Percentiles rank a stretch among this genome's conserved stretches.
Conservation (phyloP, 805 yeast species). For the Lachancea lanzarotensis region DNA sequence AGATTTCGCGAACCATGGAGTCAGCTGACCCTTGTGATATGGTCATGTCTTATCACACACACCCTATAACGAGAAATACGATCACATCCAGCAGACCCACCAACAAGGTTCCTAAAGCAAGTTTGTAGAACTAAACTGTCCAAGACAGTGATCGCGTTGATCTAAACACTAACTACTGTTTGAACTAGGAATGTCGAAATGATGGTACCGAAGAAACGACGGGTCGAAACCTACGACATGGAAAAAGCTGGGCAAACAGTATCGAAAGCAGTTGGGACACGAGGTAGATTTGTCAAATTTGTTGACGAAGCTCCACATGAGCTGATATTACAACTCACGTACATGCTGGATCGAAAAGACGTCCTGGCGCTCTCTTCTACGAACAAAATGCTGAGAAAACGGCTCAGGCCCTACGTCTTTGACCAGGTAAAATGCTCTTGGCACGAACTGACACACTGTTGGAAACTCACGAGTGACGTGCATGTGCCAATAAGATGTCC, state of each 20-base stretch:
- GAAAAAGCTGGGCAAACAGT: too few species aligned
- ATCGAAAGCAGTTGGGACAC: too few species aligned
- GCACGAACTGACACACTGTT: constrained; percentile 11
- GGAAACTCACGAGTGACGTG: constrained; percentile 6
- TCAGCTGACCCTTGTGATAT: too few species aligned
- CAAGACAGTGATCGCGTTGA: too few species aligned
- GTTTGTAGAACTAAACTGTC: too few species aligned
- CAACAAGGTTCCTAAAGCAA: too few species aligned
- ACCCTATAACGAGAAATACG: too few species aligned
- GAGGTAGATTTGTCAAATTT: background rate
- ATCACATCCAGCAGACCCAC: too few species aligned
- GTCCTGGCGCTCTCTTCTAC: constrained; percentile 11
- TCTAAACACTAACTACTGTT: too few species aligned
- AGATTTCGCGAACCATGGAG: too few species aligned
- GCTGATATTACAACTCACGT: constrained; percentile 9
- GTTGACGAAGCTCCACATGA: constrained; percentile 15
- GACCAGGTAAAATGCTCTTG: constrained; percentile 13
- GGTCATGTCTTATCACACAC: too few species aligned
- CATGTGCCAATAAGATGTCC: constrained; percentile 8
- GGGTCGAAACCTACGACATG: too few species aligned
- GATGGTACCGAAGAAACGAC: background rate
- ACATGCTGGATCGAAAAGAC: constrained; percentile 11
- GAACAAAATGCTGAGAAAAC: constrained; percentile 10
- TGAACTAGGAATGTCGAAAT: background rate
- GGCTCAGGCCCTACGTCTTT: constrained; percentile 13